Conservation (phyloP, 1,284 basidiomycete species). For the Apiotrichum akiyoshidainum region DNA sequence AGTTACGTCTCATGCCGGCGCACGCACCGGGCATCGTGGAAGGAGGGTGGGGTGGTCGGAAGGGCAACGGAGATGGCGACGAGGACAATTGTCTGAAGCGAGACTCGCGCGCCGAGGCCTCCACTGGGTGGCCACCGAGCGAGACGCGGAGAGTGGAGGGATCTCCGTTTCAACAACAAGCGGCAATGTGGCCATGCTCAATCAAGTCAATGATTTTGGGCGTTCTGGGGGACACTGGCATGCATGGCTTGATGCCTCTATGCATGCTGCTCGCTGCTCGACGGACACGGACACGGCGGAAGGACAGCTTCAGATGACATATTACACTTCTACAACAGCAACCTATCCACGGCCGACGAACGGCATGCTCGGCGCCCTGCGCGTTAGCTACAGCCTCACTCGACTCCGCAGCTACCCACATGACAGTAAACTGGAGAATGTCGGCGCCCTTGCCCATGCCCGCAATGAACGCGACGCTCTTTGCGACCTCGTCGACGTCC, state of each 20-base stretch:
- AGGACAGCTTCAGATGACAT: not conserved
- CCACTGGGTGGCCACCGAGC: no score
- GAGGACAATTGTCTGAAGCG: no score
- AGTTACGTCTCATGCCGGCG: not conserved
- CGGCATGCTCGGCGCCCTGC: constrained; percentile 22
- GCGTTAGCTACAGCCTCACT: constrained; percentile 1
- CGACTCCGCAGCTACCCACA: constrained; percentile 55
- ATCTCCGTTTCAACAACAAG: no score
- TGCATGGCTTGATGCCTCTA: not conserved
- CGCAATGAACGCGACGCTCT: constrained; percentile 67
- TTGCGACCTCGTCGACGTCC: constrained; percentile 61
- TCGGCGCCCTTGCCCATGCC: constrained; percentile 65
- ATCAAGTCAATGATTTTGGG: no score
- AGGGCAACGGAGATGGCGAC: no score
- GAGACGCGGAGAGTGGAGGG: no score
- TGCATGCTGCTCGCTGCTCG: not conserved
- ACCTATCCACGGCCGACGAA: constrained; percentile 20
- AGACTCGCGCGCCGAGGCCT: no score
- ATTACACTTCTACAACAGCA: not conserved
- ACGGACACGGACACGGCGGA: no score
- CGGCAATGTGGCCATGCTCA: no score
- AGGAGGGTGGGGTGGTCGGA: no score
- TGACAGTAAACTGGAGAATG: constrained; percentile 58
- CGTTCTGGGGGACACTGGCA: no score
- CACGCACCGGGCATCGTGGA: not conserved